These are phyloP conservation scores for Bipolaris gigantea DNA, from an alignment of 2,329 filamentous ascomycete species.

Conservation along the genomic window DNA sequence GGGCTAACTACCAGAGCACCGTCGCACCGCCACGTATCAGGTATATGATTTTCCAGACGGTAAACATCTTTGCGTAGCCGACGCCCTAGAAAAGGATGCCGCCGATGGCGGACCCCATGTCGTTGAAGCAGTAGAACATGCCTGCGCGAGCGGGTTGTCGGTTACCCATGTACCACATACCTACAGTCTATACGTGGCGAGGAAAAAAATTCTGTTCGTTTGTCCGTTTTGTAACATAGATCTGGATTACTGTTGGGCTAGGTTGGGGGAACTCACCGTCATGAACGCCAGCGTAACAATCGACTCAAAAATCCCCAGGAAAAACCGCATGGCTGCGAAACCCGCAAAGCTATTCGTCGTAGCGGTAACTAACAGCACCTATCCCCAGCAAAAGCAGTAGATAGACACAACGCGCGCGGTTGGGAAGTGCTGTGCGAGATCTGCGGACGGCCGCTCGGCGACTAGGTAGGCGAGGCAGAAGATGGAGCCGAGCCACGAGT, in stretches of 20 bases:
- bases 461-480: constrained; percentile 55
- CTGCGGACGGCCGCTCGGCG: constrained; percentile 24
- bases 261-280: constrained; percentile 14
- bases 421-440: constrained; percentile 37
- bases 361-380: constrained; percentile 23
- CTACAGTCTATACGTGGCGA: too few species aligned
- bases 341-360: constrained; percentile 25
- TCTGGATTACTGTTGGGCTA: too few species aligned
- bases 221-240: too few species aligned
- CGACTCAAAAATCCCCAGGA: constrained; percentile 29
- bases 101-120: constrained; percentile 24
- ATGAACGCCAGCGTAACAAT: constrained; percentile 25
- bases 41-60: constrained; percentile 52
- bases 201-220: too few species aligned
- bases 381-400: constrained; percentile 23
- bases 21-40: constrained; percentile 52
- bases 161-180: constrained; percentile 13
- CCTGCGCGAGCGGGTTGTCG: constrained; percentile 28
- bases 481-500: constrained; percentile 59
- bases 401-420: constrained; percentile 38
- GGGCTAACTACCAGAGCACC: constrained; percentile 49
- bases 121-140: constrained; percentile 30
- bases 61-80: constrained; percentile 47
- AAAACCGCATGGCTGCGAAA: constrained; percentile 22
- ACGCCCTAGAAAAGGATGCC: constrained; percentile 46